Conservation (phyloP, 345 rosid species). For the Citrus australasica region DNA sequence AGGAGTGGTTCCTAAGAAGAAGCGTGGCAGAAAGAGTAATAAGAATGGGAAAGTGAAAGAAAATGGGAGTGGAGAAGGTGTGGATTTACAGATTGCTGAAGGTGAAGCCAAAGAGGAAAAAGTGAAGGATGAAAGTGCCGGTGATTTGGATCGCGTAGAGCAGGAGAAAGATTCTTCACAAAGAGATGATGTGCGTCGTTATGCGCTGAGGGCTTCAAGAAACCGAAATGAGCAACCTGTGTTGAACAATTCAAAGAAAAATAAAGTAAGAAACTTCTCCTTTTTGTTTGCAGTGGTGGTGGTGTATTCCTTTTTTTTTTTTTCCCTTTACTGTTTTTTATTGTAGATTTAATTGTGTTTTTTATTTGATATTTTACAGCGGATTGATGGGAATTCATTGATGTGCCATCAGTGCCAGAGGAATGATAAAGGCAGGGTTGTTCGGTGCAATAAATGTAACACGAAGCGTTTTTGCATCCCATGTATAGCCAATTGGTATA, state of each 20-base stretch:
- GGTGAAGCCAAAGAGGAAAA: background rate
- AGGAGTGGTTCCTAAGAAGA: background rate
- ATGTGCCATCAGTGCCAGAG: constrained; percentile 74
- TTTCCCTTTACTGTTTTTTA: background rate
- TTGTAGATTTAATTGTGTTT: background rate
- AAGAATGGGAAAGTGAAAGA: background rate
- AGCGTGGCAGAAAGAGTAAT: background rate
- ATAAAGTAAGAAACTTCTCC: background rate
- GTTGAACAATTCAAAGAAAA: background rate
- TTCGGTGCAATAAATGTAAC: constrained; percentile 39
- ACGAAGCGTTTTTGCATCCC: constrained; percentile 48
- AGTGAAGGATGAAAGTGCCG: background rate
- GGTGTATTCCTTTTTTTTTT: background rate
- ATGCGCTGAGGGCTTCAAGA: background rate
- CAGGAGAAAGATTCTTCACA: background rate
- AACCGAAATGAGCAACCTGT: background rate
- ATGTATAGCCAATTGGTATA: constrained; percentile 46
- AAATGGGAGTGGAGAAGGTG: background rate
- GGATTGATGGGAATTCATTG: constrained; percentile 8
- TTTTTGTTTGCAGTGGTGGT: background rate
- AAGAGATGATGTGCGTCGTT: background rate
- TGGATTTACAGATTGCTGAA: background rate
- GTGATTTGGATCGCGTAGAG: background rate
- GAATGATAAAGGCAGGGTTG: constrained; percentile 47
- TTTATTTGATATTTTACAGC: constrained; percentile 9